Conservation (phyloP, 2,329 filamentous ascomycete genomes). For the Venturia aucupariae region DNA sequence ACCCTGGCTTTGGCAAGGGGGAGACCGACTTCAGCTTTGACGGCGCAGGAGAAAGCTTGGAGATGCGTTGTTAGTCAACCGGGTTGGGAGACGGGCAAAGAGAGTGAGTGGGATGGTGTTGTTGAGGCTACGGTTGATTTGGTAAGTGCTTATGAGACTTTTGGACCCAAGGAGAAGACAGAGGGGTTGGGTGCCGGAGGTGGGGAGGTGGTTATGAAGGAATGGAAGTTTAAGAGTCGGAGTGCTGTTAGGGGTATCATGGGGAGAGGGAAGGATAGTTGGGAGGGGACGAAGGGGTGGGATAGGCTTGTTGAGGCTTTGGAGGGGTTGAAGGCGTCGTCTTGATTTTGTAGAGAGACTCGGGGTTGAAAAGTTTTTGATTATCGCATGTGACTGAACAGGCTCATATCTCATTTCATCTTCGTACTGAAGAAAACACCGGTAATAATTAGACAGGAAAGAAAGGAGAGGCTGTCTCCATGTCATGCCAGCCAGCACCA, state of each 20-base stretch:
- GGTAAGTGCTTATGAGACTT: conserved; percentile 73
- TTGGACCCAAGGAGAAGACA: conserved; percentile 41
- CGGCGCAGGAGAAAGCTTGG: conserved; percentile 86
- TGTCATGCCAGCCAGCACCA: background rate
- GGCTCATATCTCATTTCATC: background rate
- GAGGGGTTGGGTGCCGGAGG: conserved; percentile 42
- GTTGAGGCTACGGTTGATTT: conserved; percentile 73
- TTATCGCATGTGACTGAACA: background rate
- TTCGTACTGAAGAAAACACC: background rate
- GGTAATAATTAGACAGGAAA: background rate
- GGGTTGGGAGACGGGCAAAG: conserved; percentile 43
- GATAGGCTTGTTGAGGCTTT: conserved; percentile 44
- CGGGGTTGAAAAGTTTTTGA: background rate
- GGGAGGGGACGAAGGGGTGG: conserved; percentile 71
- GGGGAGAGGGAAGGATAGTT: conserved; percentile 69
- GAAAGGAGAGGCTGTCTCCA: background rate
- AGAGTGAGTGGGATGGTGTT: conserved; percentile 60
- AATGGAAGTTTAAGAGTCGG: conserved; percentile 83
- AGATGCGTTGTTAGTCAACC: conserved; percentile 54
- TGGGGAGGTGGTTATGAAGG: conserved; percentile 55
- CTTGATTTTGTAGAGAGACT: background rate
- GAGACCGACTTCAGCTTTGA: conserved; percentile 62
- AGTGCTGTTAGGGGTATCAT: conserved; percentile 76
- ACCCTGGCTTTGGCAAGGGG: conserved; percentile 64
- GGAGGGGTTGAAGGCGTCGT: conserved; percentile 22